Conservation (phyloP, 208 protist genomes). For the Naegleria gruberi region DNA sequence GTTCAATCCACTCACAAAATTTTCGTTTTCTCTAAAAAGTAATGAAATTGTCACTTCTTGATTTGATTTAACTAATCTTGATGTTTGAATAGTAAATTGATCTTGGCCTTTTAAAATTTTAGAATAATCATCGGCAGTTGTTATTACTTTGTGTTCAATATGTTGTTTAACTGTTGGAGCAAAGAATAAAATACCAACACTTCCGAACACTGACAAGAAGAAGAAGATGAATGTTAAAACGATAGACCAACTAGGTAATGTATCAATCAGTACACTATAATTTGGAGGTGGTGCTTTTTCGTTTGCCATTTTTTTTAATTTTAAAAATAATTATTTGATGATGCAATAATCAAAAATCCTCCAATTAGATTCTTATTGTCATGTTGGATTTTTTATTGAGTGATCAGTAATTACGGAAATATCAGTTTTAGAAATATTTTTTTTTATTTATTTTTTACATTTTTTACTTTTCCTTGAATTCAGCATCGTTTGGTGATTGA, state of each 20-base stretch:
- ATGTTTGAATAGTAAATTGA: background rate
- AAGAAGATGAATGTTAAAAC: background rate
- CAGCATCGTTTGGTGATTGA: background rate
- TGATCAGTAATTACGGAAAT: too few species aligned
- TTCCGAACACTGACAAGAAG: background rate
- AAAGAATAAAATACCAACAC: background rate
- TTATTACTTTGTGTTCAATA: background rate
- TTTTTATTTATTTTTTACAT: too few species aligned
- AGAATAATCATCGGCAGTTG: background rate
- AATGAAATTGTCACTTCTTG: background rate
- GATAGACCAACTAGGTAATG: background rate
- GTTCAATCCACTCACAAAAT: background rate
- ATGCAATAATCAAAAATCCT: too few species aligned
- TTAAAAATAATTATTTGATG: too few species aligned
- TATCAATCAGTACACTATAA: background rate
- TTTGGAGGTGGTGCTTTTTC: background rate
- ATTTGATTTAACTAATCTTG: background rate
- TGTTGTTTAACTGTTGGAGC: background rate
- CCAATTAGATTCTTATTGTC: too few species aligned
- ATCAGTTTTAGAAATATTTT: too few species aligned
- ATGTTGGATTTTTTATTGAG: too few species aligned
- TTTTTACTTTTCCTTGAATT: constrained; percentile 14
- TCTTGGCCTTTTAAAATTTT: background rate
- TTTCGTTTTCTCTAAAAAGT: background rate
- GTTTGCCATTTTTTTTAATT: too few species aligned